Evolutionary conservation across 2,329 filamentous ascomycete genomes (phyloP), one percentile per base, ranked within the genome.

Genomic region (Cryphonectria parasitica): DNA sequence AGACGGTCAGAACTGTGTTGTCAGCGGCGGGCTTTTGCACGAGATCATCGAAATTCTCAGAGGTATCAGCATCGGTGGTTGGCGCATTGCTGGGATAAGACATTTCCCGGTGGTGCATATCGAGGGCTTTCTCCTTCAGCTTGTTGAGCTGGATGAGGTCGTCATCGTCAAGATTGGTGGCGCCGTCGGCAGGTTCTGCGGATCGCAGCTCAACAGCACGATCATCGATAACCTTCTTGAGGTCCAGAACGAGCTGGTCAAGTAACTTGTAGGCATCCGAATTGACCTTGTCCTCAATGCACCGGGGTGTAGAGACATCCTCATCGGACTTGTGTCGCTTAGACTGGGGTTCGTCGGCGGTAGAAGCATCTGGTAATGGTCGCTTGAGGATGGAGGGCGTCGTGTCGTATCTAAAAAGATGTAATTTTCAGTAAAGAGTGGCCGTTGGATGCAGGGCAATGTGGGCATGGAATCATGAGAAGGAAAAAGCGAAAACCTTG

Each of bases 1-100:
- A 91, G 0, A 97, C 83, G 0, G 93, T 95, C 70, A 98, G 83
- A 7, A 95, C 90, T 22, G 89, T 86, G 69, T 87, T 87, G 79
- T 74, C 83, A 77, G 79, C 74, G 28, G 83, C 78, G 34, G 80
- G 79, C 3, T 80, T 77, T 25, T 80, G 79, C 39, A 80, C 73
- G 64, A 81, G 80, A 56, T 82, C 83, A 65, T 83, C 81, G n/a
- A 78, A 73, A 15, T 82, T 80, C 13, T 45, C 68, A 45, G 52
- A n/a, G n/a, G 36, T 61, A 31, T 60, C 61, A 36, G 80, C 75
- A 49, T 80, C 80, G 31, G 74, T 75, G 77, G 77, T 74, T 74
- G 82, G 72, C 72, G 77, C 77, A 69, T 81, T 74, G 73, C 80
- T 76, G 73, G 85, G 83, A 78, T 89, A 85, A 36, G 85, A 81